Evolutionary conservation across 2,329 filamentous ascomycete species (phyloP), one percentile per base, ranked within the genome.

Genomic region (Lasiodiplodia gonubiensis): DNA sequence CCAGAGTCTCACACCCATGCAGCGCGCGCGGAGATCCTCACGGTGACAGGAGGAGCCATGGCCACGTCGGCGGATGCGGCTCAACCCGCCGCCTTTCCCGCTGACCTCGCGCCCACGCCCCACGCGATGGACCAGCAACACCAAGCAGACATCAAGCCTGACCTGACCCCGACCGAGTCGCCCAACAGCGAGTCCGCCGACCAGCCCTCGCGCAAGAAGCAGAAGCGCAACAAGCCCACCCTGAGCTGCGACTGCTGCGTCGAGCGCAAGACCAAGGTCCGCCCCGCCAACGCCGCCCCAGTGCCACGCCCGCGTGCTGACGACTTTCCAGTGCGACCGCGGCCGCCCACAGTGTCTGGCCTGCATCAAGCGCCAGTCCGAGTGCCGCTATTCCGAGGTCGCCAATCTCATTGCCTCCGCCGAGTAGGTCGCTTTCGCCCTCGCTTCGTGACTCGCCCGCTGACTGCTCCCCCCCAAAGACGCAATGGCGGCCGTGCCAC

Each of bases 151-250:
- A 52, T 48, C 51, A 21, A 37, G 16, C 23, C 51, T 14, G 51
- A 39, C 18, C 39, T 51, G 35, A 51, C 49, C 61, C 51, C 53
- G 12, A 46, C 42, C 27, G 54, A 51, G 37, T 42, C 37, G 49
- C 51, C 49, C 37, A 53, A 48, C 14, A 53, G 53, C 33, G 8
- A 42, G 6, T n/a, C 63, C 37, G 49, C 48, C 30, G 54, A 46
- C 14, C 30, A 33, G 7, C 65, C 54, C 30, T 48, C 48, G 11
- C 60, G 23, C 54, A 92, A 91, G 82, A 92, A 91, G 80, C 91
- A 94, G 80, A 93, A 91, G 81, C 87, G 92, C 57, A 94, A 94
- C 80, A 94, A 94, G 78, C 92, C 92, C 3, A 94, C 91, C 1
- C 76, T 94, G 70, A 92, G 90, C 59, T 94, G 92, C 74, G 86